Conservation (phyloP, 2,329 filamentous ascomycete species). For the Aspergillus ochraceoroseus region DNA sequence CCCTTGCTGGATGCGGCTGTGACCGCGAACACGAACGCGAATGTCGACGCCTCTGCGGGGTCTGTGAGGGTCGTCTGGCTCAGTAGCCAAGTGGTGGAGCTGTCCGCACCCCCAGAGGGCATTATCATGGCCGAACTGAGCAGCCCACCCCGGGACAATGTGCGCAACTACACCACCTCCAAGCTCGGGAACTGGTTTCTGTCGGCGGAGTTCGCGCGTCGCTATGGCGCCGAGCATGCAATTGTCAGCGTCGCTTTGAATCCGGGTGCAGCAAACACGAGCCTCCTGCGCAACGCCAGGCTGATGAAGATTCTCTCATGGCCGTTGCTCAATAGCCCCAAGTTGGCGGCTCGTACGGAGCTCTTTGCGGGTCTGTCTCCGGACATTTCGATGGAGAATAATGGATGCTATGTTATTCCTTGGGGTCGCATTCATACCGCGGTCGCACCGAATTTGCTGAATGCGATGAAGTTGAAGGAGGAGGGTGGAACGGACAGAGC, state of each 20-base stretch:
- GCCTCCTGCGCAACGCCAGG: not conserved
- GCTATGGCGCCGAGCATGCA: constrained; percentile 28
- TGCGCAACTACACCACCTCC: constrained; percentile 32
- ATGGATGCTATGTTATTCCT: constrained; percentile 44
- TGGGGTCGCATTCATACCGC: constrained; percentile 43
- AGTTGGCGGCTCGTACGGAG: constrained; percentile 38
- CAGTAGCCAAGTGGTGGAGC: constrained; percentile 20
- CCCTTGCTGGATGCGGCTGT: constrained; percentile 35
- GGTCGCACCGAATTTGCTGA: constrained; percentile 24
- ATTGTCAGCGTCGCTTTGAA: constrained; percentile 31
- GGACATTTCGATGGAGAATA: constrained; percentile 28
- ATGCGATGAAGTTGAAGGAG: constrained; percentile 19
- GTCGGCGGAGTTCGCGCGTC: constrained; percentile 26
- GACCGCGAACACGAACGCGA: constrained; percentile 25
- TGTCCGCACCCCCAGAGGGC: constrained; percentile 18
- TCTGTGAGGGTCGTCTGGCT: constrained; percentile 38
- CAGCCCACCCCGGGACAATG: constrained; percentile 1
- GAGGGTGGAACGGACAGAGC: constrained; percentile 30
- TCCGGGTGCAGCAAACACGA: constrained; percentile 11
- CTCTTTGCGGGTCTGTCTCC: constrained; percentile 36
- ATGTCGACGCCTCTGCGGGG: constrained; percentile 12
- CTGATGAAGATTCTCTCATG: constrained; percentile 2
- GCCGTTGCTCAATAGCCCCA: constrained; percentile 25
- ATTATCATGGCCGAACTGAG: constrained; percentile 15
- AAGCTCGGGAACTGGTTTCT: constrained; percentile 35